Conservation (phyloP, 108 stramenopile species). For the Parietichytrium sp. region DNA sequence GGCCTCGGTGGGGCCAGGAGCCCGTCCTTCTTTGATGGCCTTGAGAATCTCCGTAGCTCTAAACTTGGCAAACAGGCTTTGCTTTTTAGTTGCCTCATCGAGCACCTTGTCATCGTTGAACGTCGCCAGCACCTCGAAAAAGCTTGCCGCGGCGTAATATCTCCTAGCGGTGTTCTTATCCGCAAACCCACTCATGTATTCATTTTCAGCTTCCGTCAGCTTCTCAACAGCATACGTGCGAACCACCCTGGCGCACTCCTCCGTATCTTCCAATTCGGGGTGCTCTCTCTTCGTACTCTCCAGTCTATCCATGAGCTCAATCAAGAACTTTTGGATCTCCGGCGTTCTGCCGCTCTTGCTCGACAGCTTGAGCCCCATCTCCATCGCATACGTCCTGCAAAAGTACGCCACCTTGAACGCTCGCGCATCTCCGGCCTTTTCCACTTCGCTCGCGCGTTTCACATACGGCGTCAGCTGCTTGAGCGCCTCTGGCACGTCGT, state of each 20-base stretch:
- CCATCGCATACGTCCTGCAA: constrained; percentile 31
- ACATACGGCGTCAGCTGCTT: not conserved
- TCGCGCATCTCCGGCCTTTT: constrained; percentile 16
- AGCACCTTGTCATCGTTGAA: constrained; percentile 59
- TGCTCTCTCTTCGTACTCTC: constrained; percentile 35
- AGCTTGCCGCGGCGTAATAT: constrained; percentile 84
- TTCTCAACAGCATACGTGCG: constrained; percentile 49
- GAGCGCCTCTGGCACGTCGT: not conserved
- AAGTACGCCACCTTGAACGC: constrained; percentile 24
- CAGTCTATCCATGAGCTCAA: not conserved
- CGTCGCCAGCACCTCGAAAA: constrained; percentile 83
- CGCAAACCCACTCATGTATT: constrained; percentile 72
- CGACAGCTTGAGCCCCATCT: not conserved
- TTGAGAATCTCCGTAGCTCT: constrained; percentile 89
- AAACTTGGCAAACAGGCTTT: constrained; percentile 78
- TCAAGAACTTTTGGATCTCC: not conserved
- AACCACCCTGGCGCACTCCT: not conserved
- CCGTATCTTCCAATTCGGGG: not conserved
- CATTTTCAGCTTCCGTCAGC: constrained; percentile 79
- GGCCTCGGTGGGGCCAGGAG: not conserved
- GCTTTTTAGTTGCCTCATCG: constrained; percentile 38
- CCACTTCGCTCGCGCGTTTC: not conserved
- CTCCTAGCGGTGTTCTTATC: constrained; percentile 76
- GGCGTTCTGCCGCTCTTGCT: not conserved
- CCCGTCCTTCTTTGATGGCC: constrained; percentile 80